Conservation (phyloP, 1,284 basidiomycete species). For the Ganoderma meredithae region DNA sequence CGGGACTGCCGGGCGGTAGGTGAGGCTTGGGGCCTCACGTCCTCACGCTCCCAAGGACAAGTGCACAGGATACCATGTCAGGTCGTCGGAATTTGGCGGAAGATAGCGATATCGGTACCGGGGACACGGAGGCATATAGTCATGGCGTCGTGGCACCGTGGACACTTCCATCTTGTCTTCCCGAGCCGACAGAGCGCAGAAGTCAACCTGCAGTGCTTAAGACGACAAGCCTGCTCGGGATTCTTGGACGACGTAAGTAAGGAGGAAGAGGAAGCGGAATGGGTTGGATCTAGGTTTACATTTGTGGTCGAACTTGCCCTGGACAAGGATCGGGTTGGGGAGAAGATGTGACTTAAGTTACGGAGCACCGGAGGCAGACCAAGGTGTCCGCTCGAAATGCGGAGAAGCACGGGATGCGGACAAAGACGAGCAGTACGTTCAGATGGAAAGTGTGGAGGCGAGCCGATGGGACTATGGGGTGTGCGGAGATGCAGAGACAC, state of each 20-base stretch:
- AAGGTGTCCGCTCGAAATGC: neutral
- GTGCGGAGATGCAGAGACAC: neutral
- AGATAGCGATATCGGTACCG: neutral
- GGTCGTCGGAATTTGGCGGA: neutral
- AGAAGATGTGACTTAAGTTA: neutral
- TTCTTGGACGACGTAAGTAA: neutral
- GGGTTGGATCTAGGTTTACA: neutral
- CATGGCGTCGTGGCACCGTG: neutral
- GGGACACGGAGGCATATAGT: neutral
- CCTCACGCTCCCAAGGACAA: constrained; percentile 4
- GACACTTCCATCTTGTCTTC: neutral
- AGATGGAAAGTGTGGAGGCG: too few relatives aligned
- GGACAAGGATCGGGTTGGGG: neutral
- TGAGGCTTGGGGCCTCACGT: constrained; percentile 1
- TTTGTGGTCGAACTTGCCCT: neutral
- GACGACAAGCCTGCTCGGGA: neutral
- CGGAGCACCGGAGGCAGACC: neutral
- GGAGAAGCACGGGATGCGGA: neutral
- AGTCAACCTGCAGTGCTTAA: neutral
- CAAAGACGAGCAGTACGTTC: too few relatives aligned
- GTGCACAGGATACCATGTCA: neutral
- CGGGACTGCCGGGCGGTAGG: neutral
- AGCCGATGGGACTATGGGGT: too few relatives aligned
- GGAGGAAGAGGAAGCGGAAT: neutral
- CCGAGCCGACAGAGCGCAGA: neutral